Base-by-base conservation (phyloP, 805 yeast genomes). In the Saturnispora serradocipensis region DNA sequence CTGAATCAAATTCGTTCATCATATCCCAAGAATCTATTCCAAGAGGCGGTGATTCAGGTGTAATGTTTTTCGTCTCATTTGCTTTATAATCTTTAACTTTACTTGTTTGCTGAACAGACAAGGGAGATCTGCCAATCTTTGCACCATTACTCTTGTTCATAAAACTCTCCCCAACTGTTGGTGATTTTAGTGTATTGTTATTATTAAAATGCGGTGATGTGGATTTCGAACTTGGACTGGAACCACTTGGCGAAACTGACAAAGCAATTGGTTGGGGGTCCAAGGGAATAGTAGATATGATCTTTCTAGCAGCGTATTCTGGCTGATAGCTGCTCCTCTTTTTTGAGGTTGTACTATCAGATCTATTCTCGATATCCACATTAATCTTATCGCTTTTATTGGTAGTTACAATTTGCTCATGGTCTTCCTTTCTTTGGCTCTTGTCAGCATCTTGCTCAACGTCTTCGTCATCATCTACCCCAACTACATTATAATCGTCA, bases 261-360 rank as follows among this genome's bases (percentile, higher is more conserved):
- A 66, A 43, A 3, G 80, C 66, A 30, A 86, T 86, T 5, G 95
- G 95, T 50, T 78, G 83, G 0, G 95, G 95, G 63, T 86, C 95
- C 56, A 86, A 68, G 2, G 95, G 95, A 57, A 86, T 82, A 0
- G 90, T 86, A 46, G 81, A 75, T 45, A 86, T 86, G 55, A 86
- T 83, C 61, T 76, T 80, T 56, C 93, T 72, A 0, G 91, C 93
- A 45, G 82, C 78, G 25, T 79, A 75, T 61, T 83, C 91, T 1
- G 88, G 86, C 61, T 84, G 76, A 46, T 56, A 61, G 22, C 43
- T 55, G 4, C 52, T 42, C 25, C 56, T 58, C 42, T 46, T 60
- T 2, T 60, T 57, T 10, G 66, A 59, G 1, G 39, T 28, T 1
- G 60, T 50, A 24, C 64, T 47, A 13, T 49, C 56, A 16, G 52